phyloP scores from a whole-genome alignment of 257 asterid species.

The Handroanthus guayacan region DNA sequence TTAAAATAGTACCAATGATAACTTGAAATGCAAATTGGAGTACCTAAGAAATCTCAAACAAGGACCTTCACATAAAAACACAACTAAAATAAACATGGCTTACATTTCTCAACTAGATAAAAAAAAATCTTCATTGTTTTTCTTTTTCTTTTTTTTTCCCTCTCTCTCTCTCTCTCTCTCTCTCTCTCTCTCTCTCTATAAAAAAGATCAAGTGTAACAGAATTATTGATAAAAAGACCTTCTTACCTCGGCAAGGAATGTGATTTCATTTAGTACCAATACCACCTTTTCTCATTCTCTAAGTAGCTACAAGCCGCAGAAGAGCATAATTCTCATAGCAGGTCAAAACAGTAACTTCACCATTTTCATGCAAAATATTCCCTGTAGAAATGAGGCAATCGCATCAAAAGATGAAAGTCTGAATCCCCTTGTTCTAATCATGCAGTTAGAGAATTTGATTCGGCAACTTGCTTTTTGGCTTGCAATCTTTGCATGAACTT shows the following conservation, averaged over 20 bases:
- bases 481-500: slow-evolving; percentile 79
- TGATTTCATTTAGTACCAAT: not conserved
- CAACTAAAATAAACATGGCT: not conserved
- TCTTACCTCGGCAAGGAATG: not conserved
- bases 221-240: not conserved
- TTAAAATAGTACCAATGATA: too few species aligned
- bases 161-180: too few species aligned
- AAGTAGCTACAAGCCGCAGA: slow-evolving; percentile 27
- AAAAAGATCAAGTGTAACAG: not conserved
- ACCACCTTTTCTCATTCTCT: slow-evolving; percentile 6
- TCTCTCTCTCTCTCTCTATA: not conserved
- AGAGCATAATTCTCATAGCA: slow-evolving; percentile 9
- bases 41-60: not conserved
- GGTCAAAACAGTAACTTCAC: slow-evolving; percentile 16
- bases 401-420: not conserved
- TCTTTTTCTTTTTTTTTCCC: too few species aligned
- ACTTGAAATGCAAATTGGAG: too few species aligned
- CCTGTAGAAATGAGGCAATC: not conserved
- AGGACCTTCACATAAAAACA: not conserved
- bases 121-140: not conserved
- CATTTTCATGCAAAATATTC: not conserved
- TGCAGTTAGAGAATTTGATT: slow-evolving; percentile 39
- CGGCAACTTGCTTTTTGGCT: slow-evolving; percentile 50
- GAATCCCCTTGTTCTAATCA: slow-evolving; percentile 31
- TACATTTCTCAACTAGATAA: not conserved